Evolutionary conservation across 2,329 filamentous ascomycete species (phyloP).

Genomic region (Fusarium musae): DNA sequence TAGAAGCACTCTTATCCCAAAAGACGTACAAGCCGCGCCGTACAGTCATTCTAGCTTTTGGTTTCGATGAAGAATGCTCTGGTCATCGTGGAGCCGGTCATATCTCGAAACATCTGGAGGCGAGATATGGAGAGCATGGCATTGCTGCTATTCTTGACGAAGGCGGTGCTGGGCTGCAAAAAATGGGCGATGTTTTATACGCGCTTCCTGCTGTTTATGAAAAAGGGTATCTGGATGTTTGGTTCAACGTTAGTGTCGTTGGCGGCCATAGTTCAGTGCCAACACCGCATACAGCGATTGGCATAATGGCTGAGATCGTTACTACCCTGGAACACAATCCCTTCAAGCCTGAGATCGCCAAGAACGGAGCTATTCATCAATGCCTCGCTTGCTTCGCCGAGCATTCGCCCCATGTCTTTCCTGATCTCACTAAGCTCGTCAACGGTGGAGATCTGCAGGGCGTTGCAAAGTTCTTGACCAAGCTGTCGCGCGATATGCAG

Average conservation of each 20-base stretch:
- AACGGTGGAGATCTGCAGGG: slow-evolving; percentile 40
- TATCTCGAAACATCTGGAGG: slow-evolving; percentile 60
- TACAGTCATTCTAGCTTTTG: slow-evolving; percentile 68
- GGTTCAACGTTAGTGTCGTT: slow-evolving; percentile 63
- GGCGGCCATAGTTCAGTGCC: slow-evolving; percentile 70
- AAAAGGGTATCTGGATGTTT: slow-evolving; percentile 70
- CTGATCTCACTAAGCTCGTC: slow-evolving; percentile 51
- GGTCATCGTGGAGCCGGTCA: slow-evolving; percentile 64
- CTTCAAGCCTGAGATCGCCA: slow-evolving; percentile 58
- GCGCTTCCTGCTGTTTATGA: slow-evolving; percentile 69
- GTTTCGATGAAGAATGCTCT: slow-evolving; percentile 72
- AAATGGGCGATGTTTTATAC: slow-evolving; percentile 58
- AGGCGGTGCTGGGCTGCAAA: slow-evolving; percentile 66
- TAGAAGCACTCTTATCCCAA: slow-evolving; percentile 62
- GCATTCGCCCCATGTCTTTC: slow-evolving; percentile 61
- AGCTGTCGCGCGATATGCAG: slow-evolving; percentile 38
- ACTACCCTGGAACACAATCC: slow-evolving; percentile 67
- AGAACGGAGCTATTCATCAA: slow-evolving; percentile 63
- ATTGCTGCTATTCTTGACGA: slow-evolving; percentile 71
- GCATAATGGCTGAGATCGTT: slow-evolving; percentile 73
- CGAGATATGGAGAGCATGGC: slow-evolving; percentile 64
- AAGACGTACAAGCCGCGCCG: slow-evolving; percentile 61
- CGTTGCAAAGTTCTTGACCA: slow-evolving; percentile 41
- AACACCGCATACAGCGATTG: slow-evolving; percentile 73
- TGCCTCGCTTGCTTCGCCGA: slow-evolving; percentile 66